Evolutionary conservation across 179 eudicot species (phyloP), one percentile per base, ranked within the genome.

Genomic region (Monotropa hypopitys): DNA sequence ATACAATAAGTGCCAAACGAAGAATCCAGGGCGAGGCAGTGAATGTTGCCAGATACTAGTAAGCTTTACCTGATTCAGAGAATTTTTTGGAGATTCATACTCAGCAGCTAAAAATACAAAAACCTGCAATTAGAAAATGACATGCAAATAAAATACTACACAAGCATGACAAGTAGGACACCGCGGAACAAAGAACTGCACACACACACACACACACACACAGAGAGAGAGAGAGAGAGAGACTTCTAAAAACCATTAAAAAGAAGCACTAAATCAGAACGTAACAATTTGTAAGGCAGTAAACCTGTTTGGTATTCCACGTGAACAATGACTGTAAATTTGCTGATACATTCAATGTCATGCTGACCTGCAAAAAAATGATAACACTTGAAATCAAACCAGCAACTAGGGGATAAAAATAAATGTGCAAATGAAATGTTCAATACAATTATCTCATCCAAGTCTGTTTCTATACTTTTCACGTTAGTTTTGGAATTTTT

Each of bases 281-380:
- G 72, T 42, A 9, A 28, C 3, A 3, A 46, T 61, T 66, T 50
- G 78, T 18, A 28, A 21, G 9, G 12, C 21, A 35, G 21, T 66
- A 49, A 74, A 94, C 98, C 98, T 95, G 99, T 82, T 95, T 95
- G 74, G 99, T 95, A 76, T 95, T 95, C 99, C 99, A 95, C 1
- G 99, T 95, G 79, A 93, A 95, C 81, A 95, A 72, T 72, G 99
- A 88, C 82, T 88, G 88, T 78, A 95, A 80, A 84, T 95, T 84
- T 74, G 97, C 97, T 78, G 97, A 85, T 75, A 95, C 87, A 77
- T 95, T 91, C 84, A 95, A 57, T n/a, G 89, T 88, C 92, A 95
- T 76, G 85, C 93, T 91, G 59, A 89, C 97, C 99, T 95, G n/a
- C 72, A 35, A 47, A 67, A 38, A 67, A 59, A 30, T 11, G 53